A percentile compares a stretch with the other conserved stretches of the same genome.
These are phyloP conservation scores for Dictyostelium purpureum DNA, from an alignment of 78 protist species.

Conservation along the genomic window DNA sequence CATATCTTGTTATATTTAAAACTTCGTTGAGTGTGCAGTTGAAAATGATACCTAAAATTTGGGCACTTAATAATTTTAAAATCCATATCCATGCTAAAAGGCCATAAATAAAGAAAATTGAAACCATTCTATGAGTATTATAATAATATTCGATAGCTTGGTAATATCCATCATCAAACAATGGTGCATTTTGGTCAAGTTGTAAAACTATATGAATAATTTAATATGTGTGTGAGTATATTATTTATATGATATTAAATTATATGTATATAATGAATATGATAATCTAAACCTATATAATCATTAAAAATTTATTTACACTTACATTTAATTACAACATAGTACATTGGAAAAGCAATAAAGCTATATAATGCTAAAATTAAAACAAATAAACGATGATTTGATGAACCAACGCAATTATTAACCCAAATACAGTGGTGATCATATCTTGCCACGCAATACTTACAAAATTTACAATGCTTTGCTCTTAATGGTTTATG, in stretches of 20 bases:
- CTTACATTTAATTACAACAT: slow-evolving; percentile 54
- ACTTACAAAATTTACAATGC: slow-evolving; percentile 80
- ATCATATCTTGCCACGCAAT: slow-evolving; percentile 78
- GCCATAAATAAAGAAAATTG: slow-evolving; percentile 59
- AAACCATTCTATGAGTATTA: slow-evolving; percentile 60
- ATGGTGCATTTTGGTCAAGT: slow-evolving; percentile 46
- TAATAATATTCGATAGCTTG: slow-evolving; percentile 25
- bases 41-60: slow-evolving; percentile 30
- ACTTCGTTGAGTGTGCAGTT: slow-evolving; percentile 60
- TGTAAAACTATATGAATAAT: neutral
- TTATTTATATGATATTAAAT: neutral
- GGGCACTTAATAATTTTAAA: slow-evolving; percentile 33
- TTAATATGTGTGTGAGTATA: neutral
- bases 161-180: neutral
- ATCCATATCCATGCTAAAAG: slow-evolving; percentile 32
- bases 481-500: slow-evolving; percentile 81
- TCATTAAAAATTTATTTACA: neutral
- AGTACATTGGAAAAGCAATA: slow-evolving; percentile 48
- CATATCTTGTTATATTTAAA: slow-evolving; percentile 31
- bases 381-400: slow-evolving; percentile 52
- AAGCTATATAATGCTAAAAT: neutral
- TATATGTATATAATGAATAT: neutral
- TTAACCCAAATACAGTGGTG: slow-evolving; percentile 88
- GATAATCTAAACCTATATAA: neutral
- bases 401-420: slow-evolving; percentile 79